Conservation (phyloP, 2,329 filamentous ascomycete species). For the Sporothrix globosa region DNA sequence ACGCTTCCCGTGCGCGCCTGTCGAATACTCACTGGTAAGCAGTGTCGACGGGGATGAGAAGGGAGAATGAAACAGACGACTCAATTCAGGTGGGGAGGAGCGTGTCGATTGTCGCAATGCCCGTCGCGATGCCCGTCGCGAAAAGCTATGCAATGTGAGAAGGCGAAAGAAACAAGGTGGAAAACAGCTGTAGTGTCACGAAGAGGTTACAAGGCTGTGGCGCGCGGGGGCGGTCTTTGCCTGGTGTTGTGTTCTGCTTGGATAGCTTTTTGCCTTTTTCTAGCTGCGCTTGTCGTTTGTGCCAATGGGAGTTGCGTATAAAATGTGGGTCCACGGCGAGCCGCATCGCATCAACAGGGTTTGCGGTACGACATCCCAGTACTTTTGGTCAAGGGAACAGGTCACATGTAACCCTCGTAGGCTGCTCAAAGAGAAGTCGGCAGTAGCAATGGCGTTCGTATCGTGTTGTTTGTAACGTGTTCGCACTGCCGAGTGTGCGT, state of each 20-base stretch:
- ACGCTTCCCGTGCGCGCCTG: background rate
- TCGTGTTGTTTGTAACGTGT: too few relatives aligned
- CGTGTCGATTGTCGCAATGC: background rate
- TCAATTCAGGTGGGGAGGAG: background rate
- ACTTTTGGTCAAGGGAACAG: too few relatives aligned
- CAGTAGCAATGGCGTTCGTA: too few relatives aligned
- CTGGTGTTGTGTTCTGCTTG: conserved; percentile 12
- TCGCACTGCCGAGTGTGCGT: too few relatives aligned
- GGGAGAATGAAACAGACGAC: background rate
- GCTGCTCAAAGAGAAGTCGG: too few relatives aligned
- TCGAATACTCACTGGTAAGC: conserved; percentile 8
- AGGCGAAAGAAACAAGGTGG: background rate
- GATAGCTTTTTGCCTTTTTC: conserved; percentile 19
- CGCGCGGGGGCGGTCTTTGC: background rate
- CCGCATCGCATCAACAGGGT: background rate
- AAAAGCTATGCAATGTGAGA: background rate
- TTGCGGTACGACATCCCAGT: too few relatives aligned
- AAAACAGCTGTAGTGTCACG: background rate
- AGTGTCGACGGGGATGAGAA: background rate
- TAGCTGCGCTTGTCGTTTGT: background rate
- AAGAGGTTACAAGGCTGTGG: conserved; percentile 10
- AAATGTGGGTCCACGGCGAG: background rate
- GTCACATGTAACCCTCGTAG: too few relatives aligned
- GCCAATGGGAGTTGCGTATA: background rate
- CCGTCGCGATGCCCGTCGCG: background rate